These are phyloP conservation scores for Ensete glaucum DNA, from an alignment of 176 grass and related monocot genomes.

Conservation along the genomic window DNA sequence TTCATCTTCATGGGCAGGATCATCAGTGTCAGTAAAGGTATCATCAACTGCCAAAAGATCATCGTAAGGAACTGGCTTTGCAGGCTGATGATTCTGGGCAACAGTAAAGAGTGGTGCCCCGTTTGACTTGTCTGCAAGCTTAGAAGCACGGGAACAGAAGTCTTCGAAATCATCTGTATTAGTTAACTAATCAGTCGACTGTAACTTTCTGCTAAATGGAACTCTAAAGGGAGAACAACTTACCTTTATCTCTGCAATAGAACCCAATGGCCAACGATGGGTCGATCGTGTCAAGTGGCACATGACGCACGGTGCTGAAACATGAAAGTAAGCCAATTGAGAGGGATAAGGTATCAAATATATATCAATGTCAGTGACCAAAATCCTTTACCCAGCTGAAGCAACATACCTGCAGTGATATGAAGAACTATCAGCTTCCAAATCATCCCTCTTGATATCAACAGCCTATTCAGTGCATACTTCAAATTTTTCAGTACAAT, in stretches of 20 bases:
- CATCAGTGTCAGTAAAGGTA: constrained; percentile 30
- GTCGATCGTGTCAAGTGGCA: constrained; percentile 80
- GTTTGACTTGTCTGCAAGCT: constrained; percentile 56
- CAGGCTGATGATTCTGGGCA: constrained; percentile 34
- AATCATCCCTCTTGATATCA: constrained; percentile 47
- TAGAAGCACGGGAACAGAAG: constrained; percentile 66
- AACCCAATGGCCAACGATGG: constrained; percentile 92
- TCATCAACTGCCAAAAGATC: constrained; percentile 1
- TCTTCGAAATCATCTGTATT: constrained; percentile 66
- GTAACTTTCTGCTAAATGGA: not conserved
- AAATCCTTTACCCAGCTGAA: constrained; percentile 1
- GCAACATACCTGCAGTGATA: constrained; percentile 88
- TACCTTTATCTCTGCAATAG: constrained; percentile 80
- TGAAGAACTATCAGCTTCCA: constrained; percentile 72
- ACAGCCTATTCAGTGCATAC: constrained; percentile 31
- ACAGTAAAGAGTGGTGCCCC: constrained; percentile 90
- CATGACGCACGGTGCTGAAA: constrained; percentile 51
- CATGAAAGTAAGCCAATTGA: not conserved
- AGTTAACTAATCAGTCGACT: not conserved
- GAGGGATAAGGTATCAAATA: not conserved
- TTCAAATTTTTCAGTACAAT: not conserved
- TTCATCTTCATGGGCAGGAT: constrained; percentile 50
- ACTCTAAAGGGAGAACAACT: not conserved
- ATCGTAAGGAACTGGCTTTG: constrained; percentile 30
- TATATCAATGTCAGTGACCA: not conserved